Percentiles rank a stretch among this genome's conserved stretches.
Evolutionary conservation across 305 asterid species (phyloP).

Genomic region (Solanum aculeatissimum): DNA sequence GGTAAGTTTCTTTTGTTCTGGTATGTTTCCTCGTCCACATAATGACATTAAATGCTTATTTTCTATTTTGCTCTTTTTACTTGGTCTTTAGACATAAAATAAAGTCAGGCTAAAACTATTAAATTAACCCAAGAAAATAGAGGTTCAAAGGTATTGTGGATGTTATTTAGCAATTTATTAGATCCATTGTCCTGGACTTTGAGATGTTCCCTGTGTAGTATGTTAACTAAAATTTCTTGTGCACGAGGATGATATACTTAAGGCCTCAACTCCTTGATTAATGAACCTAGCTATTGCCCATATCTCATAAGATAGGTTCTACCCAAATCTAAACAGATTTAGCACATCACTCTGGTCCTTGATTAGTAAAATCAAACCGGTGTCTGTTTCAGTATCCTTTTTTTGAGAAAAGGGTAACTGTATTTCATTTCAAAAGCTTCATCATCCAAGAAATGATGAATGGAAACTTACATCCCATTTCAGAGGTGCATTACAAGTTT

Average conservation of each 20-base stretch:
- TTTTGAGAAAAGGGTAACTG: no score
- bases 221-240: background rate
- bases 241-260: background rate
- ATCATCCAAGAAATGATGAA: no score
- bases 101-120: background rate
- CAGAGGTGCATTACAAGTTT: no score
- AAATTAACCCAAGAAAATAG: background rate
- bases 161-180: background rate
- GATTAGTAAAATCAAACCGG: background rate
- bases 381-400: background rate
- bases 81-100: background rate
- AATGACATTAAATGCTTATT: background rate
- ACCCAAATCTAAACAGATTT: background rate
- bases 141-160: background rate
- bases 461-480: no score
- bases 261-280: background rate
- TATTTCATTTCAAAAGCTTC: no score
- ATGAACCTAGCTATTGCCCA: background rate
- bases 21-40: background rate
- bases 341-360: background rate
- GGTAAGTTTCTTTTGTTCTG: conserved; percentile 33
- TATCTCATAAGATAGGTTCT: background rate
- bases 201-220: background rate
- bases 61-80: background rate
- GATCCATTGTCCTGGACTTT: background rate